Base-by-base conservation (phyloP, 148 eudicot genomes). In the Heliamphora exappendiculata region DNA sequence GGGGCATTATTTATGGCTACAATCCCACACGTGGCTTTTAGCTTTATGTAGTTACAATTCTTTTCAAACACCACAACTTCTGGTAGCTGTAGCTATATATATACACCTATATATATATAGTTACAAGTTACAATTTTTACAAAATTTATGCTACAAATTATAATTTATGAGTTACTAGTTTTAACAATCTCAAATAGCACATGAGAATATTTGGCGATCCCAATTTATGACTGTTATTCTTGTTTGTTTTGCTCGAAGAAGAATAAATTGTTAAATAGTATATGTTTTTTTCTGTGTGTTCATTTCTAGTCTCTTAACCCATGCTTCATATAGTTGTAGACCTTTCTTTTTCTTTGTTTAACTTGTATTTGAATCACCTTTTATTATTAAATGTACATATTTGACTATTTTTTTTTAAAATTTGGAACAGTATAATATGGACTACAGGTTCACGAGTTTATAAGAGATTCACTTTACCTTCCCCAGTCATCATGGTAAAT, bases 401-500 rank as follows among this genome's bases (percentile, higher is more conserved):
- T 22, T 36, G 63, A 9, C n/a, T 44, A 42, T 53, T 42, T 4
- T 50, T 26, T 70, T 67, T 66, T n/a, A 8, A 3, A 45, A 34
- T 66, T 67, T 76, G 74, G 72, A 20, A 42, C 96, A 95, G 99
- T 89, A 84, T 95, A 76, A 89, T 91, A 85, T 95, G 99, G 99
- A 88, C 88, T 31, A 83, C 84, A 17, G 98, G 99, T 33, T 80
- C 91, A 37, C 87, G 91, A 72, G 94, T 93, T 42, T 85, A 83
- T 83, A 92, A 93, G 88, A 91, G 96, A 85, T 89, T 95, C 84
- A 93, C 94, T 29, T 84, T 88, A 72, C 85, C 87, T 49, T 87
- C 91, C 73, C 74, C 93, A 36, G 88, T 87, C 67, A 82, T 86
- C 77, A 93, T 85, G 98, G 98, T 93, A 88, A 22, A 26, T 70